These are phyloP conservation scores for Pseudomonodictys pantanalensis DNA, from an alignment of 495 filamentous ascomycete species.

Conservation along the genomic window DNA sequence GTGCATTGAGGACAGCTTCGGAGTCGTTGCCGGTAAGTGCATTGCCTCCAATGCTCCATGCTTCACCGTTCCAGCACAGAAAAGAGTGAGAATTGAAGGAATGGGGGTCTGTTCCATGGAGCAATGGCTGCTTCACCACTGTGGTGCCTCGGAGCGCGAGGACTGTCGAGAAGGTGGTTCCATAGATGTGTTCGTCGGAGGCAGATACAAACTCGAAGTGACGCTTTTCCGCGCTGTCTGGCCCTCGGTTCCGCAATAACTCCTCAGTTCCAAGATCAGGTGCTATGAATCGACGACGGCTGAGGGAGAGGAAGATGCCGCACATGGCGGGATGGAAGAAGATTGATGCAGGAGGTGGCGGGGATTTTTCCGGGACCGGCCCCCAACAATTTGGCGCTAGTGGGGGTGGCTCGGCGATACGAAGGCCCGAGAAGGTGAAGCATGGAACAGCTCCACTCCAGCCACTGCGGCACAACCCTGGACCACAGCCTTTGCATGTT, in stretches of 20 bases:
- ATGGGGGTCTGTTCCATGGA: too few relatives aligned
- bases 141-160: constrained; percentile 76
- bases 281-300: constrained; percentile 33
- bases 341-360: neutral
- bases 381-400: neutral
- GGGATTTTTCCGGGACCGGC: neutral
- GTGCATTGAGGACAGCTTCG: constrained; percentile 61
- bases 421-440: neutral
- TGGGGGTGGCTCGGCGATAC: neutral
- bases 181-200: constrained; percentile 33
- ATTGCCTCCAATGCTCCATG: constrained; percentile 68
- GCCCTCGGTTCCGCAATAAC: constrained; percentile 54
- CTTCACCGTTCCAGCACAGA: constrained; percentile 99
- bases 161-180: constrained; percentile 78
- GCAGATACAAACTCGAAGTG: constrained; percentile 1
- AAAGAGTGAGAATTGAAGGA: constrained; percentile 63
- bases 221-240: constrained; percentile 51
- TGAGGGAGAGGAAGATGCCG: constrained; percentile 62
- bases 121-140: constrained; percentile 70
- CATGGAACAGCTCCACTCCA: neutral
- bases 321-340: constrained; percentile 49
- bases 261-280: constrained; percentile 46
- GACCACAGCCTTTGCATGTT: neutral
- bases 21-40: constrained; percentile 71
- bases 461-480: constrained; percentile 1